A percentile compares a stretch with the other conserved stretches of the same genome.
Evolutionary conservation across 164 flowering plant genomes (phyloP).

Genomic region (Stephania japonica): DNA sequence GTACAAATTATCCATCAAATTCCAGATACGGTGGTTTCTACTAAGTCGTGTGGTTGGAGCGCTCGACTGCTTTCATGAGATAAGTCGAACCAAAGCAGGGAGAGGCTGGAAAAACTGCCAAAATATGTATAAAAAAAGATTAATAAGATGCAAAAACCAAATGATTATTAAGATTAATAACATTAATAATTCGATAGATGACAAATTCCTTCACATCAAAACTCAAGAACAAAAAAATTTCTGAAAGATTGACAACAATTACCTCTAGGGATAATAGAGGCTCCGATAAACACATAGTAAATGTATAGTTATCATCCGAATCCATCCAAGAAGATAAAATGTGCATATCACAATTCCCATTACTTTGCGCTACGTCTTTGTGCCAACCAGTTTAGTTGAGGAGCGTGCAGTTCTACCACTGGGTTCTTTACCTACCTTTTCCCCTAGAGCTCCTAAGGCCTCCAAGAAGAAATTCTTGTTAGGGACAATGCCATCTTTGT

Average conservation of each 20-base stretch:
- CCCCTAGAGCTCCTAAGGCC: constrained; percentile 66
- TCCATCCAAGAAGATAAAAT: not conserved
- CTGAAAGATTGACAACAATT: not conserved
- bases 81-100: too few relatives aligned
- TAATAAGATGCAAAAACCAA: not conserved
- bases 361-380: constrained; percentile 17
- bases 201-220: not conserved
- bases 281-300: not conserved
- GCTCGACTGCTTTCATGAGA: too few relatives aligned
- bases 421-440: constrained; percentile 22
- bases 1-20: too few relatives aligned
- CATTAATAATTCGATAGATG: not conserved
- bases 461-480: constrained; percentile 89
- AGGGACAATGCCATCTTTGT: constrained; percentile 69
- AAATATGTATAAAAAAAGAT: too few relatives aligned
- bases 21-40: too few relatives aligned
- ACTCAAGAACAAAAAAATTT: not conserved
- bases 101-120: too few relatives aligned
- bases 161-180: not conserved
- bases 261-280: not conserved
- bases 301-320: not conserved
- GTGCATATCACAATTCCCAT: not conserved
- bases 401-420: constrained; percentile 11
- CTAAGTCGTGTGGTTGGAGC: too few relatives aligned
- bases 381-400: constrained; percentile 3